Conservation (phyloP, 805 yeast genomes). For the Myxozyma geophila region DNA sequence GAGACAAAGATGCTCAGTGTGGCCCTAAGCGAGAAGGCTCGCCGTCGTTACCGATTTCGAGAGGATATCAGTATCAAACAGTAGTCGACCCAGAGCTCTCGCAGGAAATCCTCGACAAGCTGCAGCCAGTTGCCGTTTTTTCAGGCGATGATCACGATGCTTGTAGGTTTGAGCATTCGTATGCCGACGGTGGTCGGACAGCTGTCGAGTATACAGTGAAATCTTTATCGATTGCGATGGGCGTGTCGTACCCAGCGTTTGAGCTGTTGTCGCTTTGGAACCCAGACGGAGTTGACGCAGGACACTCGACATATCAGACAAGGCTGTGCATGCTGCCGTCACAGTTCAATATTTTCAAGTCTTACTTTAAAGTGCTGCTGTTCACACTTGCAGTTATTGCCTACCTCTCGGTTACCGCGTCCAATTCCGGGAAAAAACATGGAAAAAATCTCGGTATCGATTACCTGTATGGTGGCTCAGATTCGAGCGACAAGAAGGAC, state of each 20-base stretch:
- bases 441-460: slow-evolving; percentile 6
- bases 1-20: slow-evolving; percentile 67
- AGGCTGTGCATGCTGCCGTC: slow-evolving; percentile 40
- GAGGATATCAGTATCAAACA: slow-evolving; percentile 88
- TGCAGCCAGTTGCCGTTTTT: slow-evolving; percentile 72
- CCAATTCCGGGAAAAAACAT: slow-evolving; percentile 3
- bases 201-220: slow-evolving; percentile 80
- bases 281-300: slow-evolving; percentile 8
- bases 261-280: slow-evolving; percentile 70
- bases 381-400: slow-evolving; percentile 23
- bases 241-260: slow-evolving; percentile 81
- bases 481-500: slow-evolving; percentile 4
- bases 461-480: slow-evolving; percentile 13
- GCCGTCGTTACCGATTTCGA: slow-evolving; percentile 65
- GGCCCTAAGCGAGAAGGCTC: slow-evolving; percentile 77
- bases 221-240: slow-evolving; percentile 91
- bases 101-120: slow-evolving; percentile 57
- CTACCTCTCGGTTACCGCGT: not conserved
- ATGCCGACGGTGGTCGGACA: slow-evolving; percentile 34
- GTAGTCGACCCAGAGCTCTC: slow-evolving; percentile 70
- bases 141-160: slow-evolving; percentile 98
- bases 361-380: slow-evolving; percentile 24
- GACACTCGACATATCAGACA: slow-evolving; percentile 27
- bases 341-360: slow-evolving; percentile 34
- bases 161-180: slow-evolving; percentile 70